Base-by-base conservation (phyloP, 2,329 filamentous ascomycete species). In the Cladosporium sphaerospermum region DNA sequence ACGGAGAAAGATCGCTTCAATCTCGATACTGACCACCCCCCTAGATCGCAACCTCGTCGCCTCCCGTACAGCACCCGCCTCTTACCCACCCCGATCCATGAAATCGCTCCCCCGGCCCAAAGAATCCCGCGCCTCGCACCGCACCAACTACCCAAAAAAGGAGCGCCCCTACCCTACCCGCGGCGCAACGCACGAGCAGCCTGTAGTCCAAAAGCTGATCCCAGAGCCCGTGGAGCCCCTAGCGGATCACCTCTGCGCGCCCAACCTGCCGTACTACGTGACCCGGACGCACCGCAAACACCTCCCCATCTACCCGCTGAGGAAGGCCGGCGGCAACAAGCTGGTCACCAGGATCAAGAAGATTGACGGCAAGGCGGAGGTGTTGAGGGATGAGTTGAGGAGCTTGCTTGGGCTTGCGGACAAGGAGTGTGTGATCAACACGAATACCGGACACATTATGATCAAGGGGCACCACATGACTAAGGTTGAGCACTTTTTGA, bases 331-430 rank as follows among this genome's bases (percentile, higher is more conserved):
- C 49, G 88, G 89, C 11, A 93, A 88, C 59, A 77, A 84, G 65
- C 81, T 83, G 62, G 72, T 87, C 63, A 95, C 92, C 4, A 71
- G 82, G 53, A 73, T 99, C 53, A 86, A 89, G 68, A 90, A 88
- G 71, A 79, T 92, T 46, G 83, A 89, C 54, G 93, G 93, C 13
- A 80, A 95, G 67, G 64, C 83, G 46, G 69, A 74, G 32, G 78
- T 75, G 3, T 67, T 97, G 58, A 77, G 81, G 56, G 70, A 78
- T 34, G 85, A 90, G 61, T 67, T 97, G 53, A 72, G 76, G 36
- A 65, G 71, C 16, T 78, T 76, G 9, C 69, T 96, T 56, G 56
- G 59, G 23, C 37, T 65, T 37, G 44, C 54, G 28, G 66, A 76
- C 46, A 73, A 79, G 11, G 73, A 82, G 6, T 74, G 84, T 40